Base-by-base conservation (phyloP, 2,329 filamentous ascomycete genomes). In the Xylaria sp. region DNA sequence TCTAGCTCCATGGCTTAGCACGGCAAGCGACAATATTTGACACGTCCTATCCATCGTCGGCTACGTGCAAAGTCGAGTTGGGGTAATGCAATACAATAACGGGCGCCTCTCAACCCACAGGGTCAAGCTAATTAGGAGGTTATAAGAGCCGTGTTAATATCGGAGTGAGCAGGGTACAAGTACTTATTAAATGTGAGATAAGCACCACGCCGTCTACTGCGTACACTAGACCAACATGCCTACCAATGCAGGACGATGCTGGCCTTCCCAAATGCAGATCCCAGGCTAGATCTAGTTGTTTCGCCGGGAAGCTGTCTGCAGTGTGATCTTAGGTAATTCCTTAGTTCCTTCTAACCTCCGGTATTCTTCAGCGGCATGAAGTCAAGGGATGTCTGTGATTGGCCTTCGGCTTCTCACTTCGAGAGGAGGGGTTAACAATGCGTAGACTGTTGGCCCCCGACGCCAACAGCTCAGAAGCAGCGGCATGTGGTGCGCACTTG, bases 121-220 rank as follows among this genome's bases (percentile, higher is more conserved):
- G 58, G 52, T 28, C 18, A 44, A 44, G 34, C 9, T 23, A 34
- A 20, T 20, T n/a, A n/a, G n/a, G n/a, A 55, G 28, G 52, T 34
- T 55, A 64, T 67, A 68, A 25, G 28, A 64, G 28, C 39, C 37
- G 5, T 60, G 13, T 60, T 60, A 65, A 68, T 48, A 7, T n/a
- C 12, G 8, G 13, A 10, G 7, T 32, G 39, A 56, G 48, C 51
- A 65, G 50, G 62, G 62, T 57, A 12, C 23, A 2, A 13, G 3
- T 2, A 65, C 51, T 68, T 68, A 62, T 61, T 65, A 65, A 68
- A 56, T 44, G 15, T 68, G 62, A 61, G 50, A 62, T 68, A 68
- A 68, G 66, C 66, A 65, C 25, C 3, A 61, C 37, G 25, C 59
- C 20, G 39, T 39, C 28, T 39, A 28, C 28, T 28, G 28, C 28